Base-by-base conservation (phyloP, 2,329 filamentous ascomycete genomes). In the Penicillium sp. region DNA sequence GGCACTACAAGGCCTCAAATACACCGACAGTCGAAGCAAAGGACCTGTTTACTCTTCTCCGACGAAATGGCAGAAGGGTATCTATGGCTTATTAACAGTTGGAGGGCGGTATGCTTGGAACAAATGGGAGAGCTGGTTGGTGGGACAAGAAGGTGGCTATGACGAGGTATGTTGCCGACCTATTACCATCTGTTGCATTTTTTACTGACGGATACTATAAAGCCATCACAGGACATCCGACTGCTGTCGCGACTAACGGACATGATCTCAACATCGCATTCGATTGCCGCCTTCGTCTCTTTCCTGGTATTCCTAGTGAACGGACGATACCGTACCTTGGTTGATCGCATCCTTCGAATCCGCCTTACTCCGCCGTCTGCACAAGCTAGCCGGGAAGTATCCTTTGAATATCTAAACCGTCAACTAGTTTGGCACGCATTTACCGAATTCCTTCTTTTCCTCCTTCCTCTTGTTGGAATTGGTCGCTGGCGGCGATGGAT, bases 361-460 rank as follows among this genome's bases (percentile, higher is more conserved):
- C 87, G 93, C 53, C 84, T 99, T 42, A 88, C 91, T 4, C 89
- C 94, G 8, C 88, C 89, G 5, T 92, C 88, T 3, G 91, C 85
- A 68, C 90, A 96, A 70, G 88, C 95, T 61, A 90, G 86, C 70
- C 84, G 93, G 31, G 91, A 97, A 74, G 92, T 99, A 26, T 96
- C 90, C 1, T 97, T 99, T 70, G 94, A 99, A 75, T 97, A 97
- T 68, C 84, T 97, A 47, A 99, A 99, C 73, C 87, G 94, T 45
- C 94, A 99, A 76, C 85, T 99, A 11, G 94, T 99, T 36, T 99
- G 94, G 94, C 94, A 99, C 75, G 94, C 94, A n/a, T 96, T 99
- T 68, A 99, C 94, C 26, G 94, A 99, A 72, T 99, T 99, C 67
- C 80, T 99, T n/a, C 83, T 99, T 31, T 99, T 97, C 73, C 84